Conservation (phyloP, 1,284 basidiomycete genomes). For the Limonomyces culmigenus region DNA sequence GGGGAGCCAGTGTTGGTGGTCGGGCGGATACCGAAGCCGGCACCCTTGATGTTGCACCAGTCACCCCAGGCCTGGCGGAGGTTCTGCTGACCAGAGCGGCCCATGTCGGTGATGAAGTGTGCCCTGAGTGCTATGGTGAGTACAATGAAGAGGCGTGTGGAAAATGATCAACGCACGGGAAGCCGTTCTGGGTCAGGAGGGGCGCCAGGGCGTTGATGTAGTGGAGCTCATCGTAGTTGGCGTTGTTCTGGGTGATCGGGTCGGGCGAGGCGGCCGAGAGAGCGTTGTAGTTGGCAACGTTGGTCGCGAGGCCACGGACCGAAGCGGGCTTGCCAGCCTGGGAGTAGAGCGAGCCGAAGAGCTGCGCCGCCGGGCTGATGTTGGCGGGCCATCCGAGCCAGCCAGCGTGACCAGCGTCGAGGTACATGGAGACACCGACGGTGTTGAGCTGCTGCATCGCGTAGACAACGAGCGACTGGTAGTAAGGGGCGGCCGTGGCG, state of each 20-base stretch:
- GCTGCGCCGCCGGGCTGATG: slow-evolving; percentile 34
- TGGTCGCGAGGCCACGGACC: slow-evolving; percentile 44
- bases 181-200: background rate
- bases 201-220: slow-evolving; percentile 30
- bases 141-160: slow-evolving; percentile 36
- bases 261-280: slow-evolving; percentile 33
- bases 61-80: slow-evolving; percentile 35
- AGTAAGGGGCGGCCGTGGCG: slow-evolving; percentile 30
- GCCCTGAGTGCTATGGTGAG: too few relatives aligned
- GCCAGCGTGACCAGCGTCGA: slow-evolving; percentile 38
- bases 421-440: slow-evolving; percentile 39
- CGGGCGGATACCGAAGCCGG: slow-evolving; percentile 44
- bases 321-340: slow-evolving; percentile 30
- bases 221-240: slow-evolving; percentile 43
- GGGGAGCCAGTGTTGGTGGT: slow-evolving; percentile 36
- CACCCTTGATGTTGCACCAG: slow-evolving; percentile 45
- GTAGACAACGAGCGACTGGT: slow-evolving; percentile 35
- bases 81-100: slow-evolving; percentile 43
- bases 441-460: slow-evolving; percentile 36
- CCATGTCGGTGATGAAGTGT: slow-evolving; percentile 49
- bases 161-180: slow-evolving; percentile 2
- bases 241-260: slow-evolving; percentile 38
- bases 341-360: slow-evolving; percentile 33
- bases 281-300: slow-evolving; percentile 52
- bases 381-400: slow-evolving; percentile 57